These are phyloP conservation scores for Lasiosphaeria miniovina DNA, from an alignment of 495 filamentous ascomycete genomes.

Conservation along the genomic window DNA sequence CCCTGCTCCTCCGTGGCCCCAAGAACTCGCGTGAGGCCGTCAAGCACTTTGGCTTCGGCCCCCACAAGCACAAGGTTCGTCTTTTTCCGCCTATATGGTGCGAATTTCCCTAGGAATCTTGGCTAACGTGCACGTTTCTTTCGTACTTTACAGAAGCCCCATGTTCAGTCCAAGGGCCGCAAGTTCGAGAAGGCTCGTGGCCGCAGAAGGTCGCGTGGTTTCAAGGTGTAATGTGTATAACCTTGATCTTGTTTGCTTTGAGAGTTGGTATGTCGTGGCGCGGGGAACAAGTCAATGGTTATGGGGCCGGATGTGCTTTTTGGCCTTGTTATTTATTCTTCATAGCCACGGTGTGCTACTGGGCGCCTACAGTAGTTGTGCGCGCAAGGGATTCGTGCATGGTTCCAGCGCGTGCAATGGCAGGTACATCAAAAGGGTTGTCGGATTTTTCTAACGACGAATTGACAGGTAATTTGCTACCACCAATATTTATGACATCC, in stretches of 20 bases:
- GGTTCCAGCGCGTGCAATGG: neutral
- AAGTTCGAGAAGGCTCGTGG: conserved; percentile 99
- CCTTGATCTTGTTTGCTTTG: conserved; percentile 9
- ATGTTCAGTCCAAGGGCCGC: conserved; percentile 95
- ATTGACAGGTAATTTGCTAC: neutral
- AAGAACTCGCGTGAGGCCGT: conserved; percentile 96
- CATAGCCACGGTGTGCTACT: neutral
- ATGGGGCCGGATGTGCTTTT: conserved; percentile 5
- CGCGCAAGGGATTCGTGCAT: neutral
- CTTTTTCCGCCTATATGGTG: too few species aligned
- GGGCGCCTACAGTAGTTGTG: neutral
- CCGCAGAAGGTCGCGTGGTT: conserved; percentile 90
- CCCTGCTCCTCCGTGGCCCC: conserved; percentile 88
- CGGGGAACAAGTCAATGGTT: conserved; percentile 9
- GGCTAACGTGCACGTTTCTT: conserved; percentile 33
- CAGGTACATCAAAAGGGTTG: neutral
- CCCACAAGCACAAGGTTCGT: conserved; percentile 77
- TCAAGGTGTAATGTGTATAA: conserved; percentile 82
- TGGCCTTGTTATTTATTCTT: neutral
- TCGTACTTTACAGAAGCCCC: conserved; percentile 66
- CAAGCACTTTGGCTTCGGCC: conserved; percentile 98
- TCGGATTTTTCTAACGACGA: neutral
- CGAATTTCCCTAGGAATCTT: conserved; percentile 55
- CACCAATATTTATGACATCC: too few species aligned
- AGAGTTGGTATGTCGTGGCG: neutral